These are phyloP conservation scores for Akanthomyces lecanii DNA, from an alignment of 2,329 filamentous ascomycete genomes.

Conservation along the genomic window DNA sequence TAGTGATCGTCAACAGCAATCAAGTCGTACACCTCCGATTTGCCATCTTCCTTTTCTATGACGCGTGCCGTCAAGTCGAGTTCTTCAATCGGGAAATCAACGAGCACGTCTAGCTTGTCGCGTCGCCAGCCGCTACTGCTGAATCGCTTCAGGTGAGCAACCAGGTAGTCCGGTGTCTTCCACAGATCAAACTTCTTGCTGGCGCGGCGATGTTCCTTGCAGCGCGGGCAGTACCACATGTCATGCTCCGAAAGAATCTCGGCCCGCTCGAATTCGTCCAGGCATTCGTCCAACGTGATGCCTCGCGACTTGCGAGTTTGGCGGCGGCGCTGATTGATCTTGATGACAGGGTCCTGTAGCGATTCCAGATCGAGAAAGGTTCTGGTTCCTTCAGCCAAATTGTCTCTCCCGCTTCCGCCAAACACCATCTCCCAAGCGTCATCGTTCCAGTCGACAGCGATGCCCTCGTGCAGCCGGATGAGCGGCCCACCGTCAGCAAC, in stretches of 20 bases:
- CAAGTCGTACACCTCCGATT: constrained; percentile 82
- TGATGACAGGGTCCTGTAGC: constrained; percentile 60
- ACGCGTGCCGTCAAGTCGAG: constrained; percentile 79
- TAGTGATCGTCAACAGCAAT: constrained; percentile 96
- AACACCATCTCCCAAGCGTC: constrained; percentile 71
- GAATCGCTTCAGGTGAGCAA: constrained; percentile 94
- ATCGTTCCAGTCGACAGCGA: constrained; percentile 81
- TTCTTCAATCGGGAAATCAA: constrained; percentile 87
- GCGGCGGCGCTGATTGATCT: constrained; percentile 59
- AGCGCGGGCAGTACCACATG: constrained; percentile 94
- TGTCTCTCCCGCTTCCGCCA: constrained; percentile 32
- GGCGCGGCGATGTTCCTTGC: constrained; percentile 87
- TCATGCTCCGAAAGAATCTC: constrained; percentile 93
- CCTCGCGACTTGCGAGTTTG: constrained; percentile 55
- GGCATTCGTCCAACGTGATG: constrained; percentile 81
- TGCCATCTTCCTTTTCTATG: constrained; percentile 73
- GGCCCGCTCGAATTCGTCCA: constrained; percentile 90
- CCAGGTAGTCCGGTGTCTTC: constrained; percentile 92
- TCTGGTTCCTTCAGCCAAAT: constrained; percentile 51
- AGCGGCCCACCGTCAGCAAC: constrained; percentile 55
- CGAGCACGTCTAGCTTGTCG: constrained; percentile 86
- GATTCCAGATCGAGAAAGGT: constrained; percentile 53
- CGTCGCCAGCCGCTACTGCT: constrained; percentile 76
- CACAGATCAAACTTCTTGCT: constrained; percentile 97
- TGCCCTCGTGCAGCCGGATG: constrained; percentile 75